Evolutionary conservation across 2,329 filamentous ascomycete species (phyloP), one percentile per base, ranked within the genome.

Genomic region (Exophiala viscosa): DNA sequence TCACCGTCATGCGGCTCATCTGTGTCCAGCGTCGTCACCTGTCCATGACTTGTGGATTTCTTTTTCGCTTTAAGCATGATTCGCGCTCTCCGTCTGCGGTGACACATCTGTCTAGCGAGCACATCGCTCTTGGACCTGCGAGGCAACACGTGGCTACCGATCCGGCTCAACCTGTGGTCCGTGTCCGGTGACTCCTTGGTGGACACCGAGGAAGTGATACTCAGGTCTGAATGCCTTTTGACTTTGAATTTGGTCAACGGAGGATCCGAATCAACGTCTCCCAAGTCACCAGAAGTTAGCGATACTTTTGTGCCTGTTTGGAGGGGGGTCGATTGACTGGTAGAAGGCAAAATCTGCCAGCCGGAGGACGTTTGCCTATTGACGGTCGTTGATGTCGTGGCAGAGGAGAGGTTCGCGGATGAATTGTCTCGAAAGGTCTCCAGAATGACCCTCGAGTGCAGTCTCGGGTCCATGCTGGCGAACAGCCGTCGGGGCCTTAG

Each of bases 301-400:
- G 58, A 55, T 11, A 38, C 41, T 34, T 49, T 52, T 5, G 32
- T 54, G 14, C 50, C 42, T n/a, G 47, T 45, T 13, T 38, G 28
- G 6, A 34, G 36, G 17, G 36, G 38, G 13, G 38, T 32, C 11
- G 52, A 23, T 38, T 48, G 48, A 17, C 50, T 57, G 10, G 57
- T 52, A 5, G 60, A 62, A 11, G 52, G 57, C 13, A 62, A 54
- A 11, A 55, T 59, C 39, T 60, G 59, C 60, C 60, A 62, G 20
- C 60, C 59, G 14, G 48, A 60, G 4, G 59, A 60, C 32, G 31
- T 52, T 17, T 23, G 34, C 20, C 32, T 40, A 17, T 40, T 34
- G 13, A 20, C 36, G 7, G 45, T 48, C 7, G n/a, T 42, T 20
- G 32, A 44, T 7, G 41, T 50, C 7, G 13, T 42, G 15, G 17